phyloP scores from a whole-genome alignment of 1,284 basidiomycete species.

The Malassezia caprae region DNA sequence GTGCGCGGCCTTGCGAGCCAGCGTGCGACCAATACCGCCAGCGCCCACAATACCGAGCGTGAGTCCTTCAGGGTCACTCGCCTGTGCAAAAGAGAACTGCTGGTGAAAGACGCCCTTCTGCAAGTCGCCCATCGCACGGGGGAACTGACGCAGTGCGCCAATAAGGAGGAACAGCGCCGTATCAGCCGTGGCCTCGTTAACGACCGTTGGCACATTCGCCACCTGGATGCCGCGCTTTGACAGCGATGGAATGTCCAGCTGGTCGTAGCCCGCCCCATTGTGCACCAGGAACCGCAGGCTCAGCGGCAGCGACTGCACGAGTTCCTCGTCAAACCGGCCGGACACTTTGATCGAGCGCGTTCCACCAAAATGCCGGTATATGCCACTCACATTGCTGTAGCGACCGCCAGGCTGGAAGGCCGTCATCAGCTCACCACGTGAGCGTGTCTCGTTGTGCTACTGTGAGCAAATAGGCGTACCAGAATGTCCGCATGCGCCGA shows the following conservation, averaged over 20 bases:
- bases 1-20: constrained; percentile 35
- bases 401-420: constrained; percentile 24
- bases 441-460: constrained; percentile 6
- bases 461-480: neutral
- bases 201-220: constrained; percentile 37
- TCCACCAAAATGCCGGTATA: constrained; percentile 64
- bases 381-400: constrained; percentile 63
- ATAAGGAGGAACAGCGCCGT: constrained; percentile 38
- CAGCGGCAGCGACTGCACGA: constrained; percentile 25
- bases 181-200: constrained; percentile 39
- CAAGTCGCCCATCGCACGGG: constrained; percentile 24
- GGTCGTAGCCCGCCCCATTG: constrained; percentile 43
- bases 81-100: constrained; percentile 26
- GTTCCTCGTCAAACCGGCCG: constrained; percentile 33
- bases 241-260: constrained; percentile 32
- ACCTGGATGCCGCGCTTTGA: constrained; percentile 24
- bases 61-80: constrained; percentile 28
- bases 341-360: constrained; percentile 24
- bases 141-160: constrained; percentile 33
- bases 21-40: constrained; percentile 35
- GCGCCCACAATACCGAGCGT: constrained; percentile 40
- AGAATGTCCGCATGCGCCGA: constrained; percentile 20
- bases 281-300: constrained; percentile 33
- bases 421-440: constrained; percentile 24
- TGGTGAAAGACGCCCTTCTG: constrained; percentile 27